Evolutionary conservation across 768 basidiomycete species (phyloP).

Genomic region (Suillus paluster): DNA sequence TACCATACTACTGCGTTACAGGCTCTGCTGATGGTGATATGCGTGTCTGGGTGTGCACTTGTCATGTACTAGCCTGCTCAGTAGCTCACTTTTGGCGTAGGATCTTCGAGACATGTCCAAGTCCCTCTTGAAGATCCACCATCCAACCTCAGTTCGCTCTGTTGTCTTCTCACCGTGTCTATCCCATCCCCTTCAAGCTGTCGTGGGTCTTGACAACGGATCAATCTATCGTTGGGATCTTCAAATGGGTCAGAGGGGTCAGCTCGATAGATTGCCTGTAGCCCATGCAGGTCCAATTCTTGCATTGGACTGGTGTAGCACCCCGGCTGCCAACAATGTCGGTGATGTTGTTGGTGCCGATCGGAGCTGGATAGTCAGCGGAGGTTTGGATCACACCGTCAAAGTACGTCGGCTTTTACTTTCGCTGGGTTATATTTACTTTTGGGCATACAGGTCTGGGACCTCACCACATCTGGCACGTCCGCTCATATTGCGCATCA

Average conservation of each 20-base stretch:
- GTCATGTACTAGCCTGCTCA: not conserved
- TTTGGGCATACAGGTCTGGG: slow-evolving; percentile 63
- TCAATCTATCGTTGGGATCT: slow-evolving; percentile 82
- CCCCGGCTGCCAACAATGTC: slow-evolving; percentile 25
- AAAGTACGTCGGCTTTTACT: slow-evolving; percentile 51
- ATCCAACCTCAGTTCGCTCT: slow-evolving; percentile 69
- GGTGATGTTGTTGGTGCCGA: slow-evolving; percentile 21
- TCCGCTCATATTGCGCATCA: slow-evolving; percentile 62
- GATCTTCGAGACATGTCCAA: slow-evolving; percentile 75
- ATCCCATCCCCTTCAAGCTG: slow-evolving; percentile 68
- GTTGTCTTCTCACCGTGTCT: slow-evolving; percentile 71
- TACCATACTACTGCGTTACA: slow-evolving; percentile 75
- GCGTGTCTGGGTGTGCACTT: slow-evolving; percentile 72
- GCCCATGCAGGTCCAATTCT: slow-evolving; percentile 78
- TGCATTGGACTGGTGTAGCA: slow-evolving; percentile 70
- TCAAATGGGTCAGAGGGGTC: slow-evolving; percentile 74
- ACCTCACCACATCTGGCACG: slow-evolving; percentile 47
- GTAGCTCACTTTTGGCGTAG: slow-evolving; percentile 37
- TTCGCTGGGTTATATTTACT: not conserved
- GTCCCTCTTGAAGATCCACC: slow-evolving; percentile 72
- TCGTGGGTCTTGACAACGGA: slow-evolving; percentile 72
- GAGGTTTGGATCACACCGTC: slow-evolving; percentile 77
- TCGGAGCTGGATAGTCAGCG: slow-evolving; percentile 78
- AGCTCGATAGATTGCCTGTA: slow-evolving; percentile 70
- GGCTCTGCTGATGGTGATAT: slow-evolving; percentile 82